Base-by-base conservation (phyloP, 257 asterid genomes). In the Osmanthus fragrans region DNA sequence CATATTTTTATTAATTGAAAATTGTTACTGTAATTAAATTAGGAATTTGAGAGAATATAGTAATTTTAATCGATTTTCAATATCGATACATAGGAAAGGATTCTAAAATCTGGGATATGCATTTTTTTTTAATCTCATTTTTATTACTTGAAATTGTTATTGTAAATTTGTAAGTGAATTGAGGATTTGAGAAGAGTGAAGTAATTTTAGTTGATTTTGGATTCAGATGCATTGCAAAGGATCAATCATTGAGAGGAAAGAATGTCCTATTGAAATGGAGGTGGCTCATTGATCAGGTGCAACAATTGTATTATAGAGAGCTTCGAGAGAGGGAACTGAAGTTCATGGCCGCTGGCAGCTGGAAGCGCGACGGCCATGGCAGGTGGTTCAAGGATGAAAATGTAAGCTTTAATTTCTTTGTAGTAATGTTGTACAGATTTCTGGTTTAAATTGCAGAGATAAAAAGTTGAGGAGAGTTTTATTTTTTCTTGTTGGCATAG, bases 331-430 rank as follows among this genome's bases (percentile, higher is more conserved):
- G 75, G 80, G 94, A 90, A 76, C 92, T 89, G 79, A 89, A 92
- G 89, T 89, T 92, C 81, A 92, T 89, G 18, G 90, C 91, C 37
- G 88, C 94, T 72, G 96, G 96, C 27, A 25, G 27, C 19, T 92
- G 97, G 96, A 90, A 86, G 82, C 92, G 39, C 39, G 5, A 6
- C 76, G 73, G 89, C 85, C 82, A 83, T 76, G 97, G 92, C 64
- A 82, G 81, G 83, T 92, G 97, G 97, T 92, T 80, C 85, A 92
- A 86, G 90, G 97, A 90, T 81, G 97, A 92, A 82, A 89, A 85
- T 72, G 96, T 88, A 76, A 78, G 96, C 83, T 83, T 74, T 25
- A 47, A 19, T 76, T 56, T 21, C 25, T 56, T 56, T n/a, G 27
- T 5, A 27, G 25, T 56, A 21, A 30, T 34, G 40, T 15, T 73